Base-by-base conservation (phyloP, 192 early-diverging fungal genomes). In the Backusella liffmaniae region DNA sequence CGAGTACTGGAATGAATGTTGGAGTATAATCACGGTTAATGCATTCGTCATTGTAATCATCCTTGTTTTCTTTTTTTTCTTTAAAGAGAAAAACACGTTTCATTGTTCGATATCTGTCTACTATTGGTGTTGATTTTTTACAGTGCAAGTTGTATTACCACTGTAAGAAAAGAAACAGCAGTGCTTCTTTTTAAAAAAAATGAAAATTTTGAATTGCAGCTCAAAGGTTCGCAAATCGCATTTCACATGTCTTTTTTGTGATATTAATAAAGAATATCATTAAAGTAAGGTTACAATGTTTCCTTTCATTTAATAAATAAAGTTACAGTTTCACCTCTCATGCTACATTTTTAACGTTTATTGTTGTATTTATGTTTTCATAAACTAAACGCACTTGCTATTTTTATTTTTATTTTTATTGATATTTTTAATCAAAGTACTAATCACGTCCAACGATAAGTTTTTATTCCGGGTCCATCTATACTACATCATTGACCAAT, bases 1-100 rank as follows among this genome's bases (percentile, higher is more conserved):
- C 72, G 6, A 83, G 71, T 0, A 80, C 76, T 4, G 82, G 82
- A 51, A 83, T 56, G 75, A 80, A 83, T 12, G 10, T 15, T 18
- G 71, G 39, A 9, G 6, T 13, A 68, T 74, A 73, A 5, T 34
- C 72, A 42, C 73, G 42, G 3, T 1, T 12, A 26, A 26, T 6
- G 26, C 67, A 46, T 39, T 59, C 26, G 10, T 41, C 16, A 42
- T 73, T 65, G 29, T 78, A 78, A 13, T 72, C 21, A 56, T 78
- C 77, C 15, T 39, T 53, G 18, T 12, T 26, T n/a, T 36, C 67
- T 36, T 78, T 36, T 72, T 79, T 66, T 41, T 59, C 39, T 42
- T 82, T 76, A 76, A 75, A 73, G 77, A 70, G 74, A 75, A 46
- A 67, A 32, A 67, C 30, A 37, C 66, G 66, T 18, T 67, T 67